Base-by-base conservation (phyloP, 768 basidiomycete genomes). In the Favolaschia claudopus region DNA sequence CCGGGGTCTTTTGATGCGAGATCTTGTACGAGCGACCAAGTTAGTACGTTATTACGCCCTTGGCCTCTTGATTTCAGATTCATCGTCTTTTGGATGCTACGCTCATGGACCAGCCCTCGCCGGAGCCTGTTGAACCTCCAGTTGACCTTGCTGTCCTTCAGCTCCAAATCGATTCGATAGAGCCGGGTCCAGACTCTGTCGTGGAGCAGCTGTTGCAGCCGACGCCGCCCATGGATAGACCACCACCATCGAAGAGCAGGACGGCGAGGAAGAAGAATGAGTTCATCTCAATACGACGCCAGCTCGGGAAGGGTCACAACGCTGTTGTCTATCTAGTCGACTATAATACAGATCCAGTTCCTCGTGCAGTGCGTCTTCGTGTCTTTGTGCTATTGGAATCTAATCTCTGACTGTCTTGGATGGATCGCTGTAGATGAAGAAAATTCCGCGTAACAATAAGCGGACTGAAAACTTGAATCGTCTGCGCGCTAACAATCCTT, bases 381-480 rank as follows among this genome's bases (percentile, higher is more conserved):
- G n/a, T 17, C 3, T 31, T 14, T 6, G 4, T 5, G 1, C 10
- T 13, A 7, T 9, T n/a, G 24, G 5, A n/a, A 39, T 32, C 32
- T 15, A 37, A n/a, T 28, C 3, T 7, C 13, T 14, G 9, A 3
- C 34, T 19, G 17, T 31, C 17, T 2, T 4, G 2, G 20, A n/a
- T n/a, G n/a, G 20, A 12, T 20, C 10, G 10, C n/a, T 22, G 0
- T 36, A 63, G 62, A 56, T 64, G 58, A 64, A 64, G 51, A 58
- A 64, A 39, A 60, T 64, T 17, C 38, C 51, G 24, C 63, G 63
- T 7, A 64, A 64, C 50, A 60, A 64, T 51, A 64, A 60, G 42
- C 48, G 46, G 22, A 60, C 58, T 2, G 58, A 64, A 39, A 64
- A 64, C 43, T 46, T 64, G 49, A 60, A 56, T 31, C 54, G 58